Conservation (phyloP, 441 rosid genomes). For the Breynia disticha region DNA sequence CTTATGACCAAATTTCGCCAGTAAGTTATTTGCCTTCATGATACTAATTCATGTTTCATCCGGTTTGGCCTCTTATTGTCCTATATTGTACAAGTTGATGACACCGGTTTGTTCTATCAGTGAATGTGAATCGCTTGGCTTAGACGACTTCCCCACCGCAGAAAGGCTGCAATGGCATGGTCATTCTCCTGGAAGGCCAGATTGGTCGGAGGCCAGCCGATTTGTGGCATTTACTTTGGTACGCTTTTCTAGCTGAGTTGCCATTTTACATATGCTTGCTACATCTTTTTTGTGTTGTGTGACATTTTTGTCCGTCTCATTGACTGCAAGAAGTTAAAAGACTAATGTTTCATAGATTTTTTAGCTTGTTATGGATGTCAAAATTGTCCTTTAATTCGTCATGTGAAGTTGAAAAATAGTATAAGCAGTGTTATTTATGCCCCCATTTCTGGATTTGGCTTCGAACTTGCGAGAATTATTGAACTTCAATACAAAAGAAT, state of each 20-base stretch:
- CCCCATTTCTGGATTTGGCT: no score
- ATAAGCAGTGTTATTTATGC: no score
- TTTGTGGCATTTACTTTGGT: constrained; percentile 93
- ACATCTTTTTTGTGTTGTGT: background rate
- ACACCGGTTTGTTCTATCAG: constrained; percentile 30
- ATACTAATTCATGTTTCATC: background rate
- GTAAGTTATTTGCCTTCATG: constrained; percentile 31
- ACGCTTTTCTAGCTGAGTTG: constrained; percentile 11
- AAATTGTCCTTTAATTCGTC: no score
- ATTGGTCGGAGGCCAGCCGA: constrained; percentile 83
- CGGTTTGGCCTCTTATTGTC: constrained; percentile 2
- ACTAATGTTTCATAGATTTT: no score
- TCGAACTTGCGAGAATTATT: no score
- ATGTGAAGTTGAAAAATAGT: no score
- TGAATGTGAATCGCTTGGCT: constrained; percentile 82
- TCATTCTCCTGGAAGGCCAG: constrained; percentile 59
- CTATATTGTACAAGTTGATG: constrained; percentile 1
- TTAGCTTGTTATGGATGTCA: no score
- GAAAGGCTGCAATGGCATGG: constrained; percentile 95
- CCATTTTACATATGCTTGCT: background rate
- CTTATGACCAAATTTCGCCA: constrained; percentile 69
- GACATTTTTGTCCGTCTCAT: background rate
- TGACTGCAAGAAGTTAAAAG: no score
- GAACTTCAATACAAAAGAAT: no score
- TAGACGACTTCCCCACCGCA: constrained; percentile 77